These are phyloP conservation scores for Tremellales sp. DNA, from an alignment of 1,284 basidiomycete genomes.

Conservation along the genomic window DNA sequence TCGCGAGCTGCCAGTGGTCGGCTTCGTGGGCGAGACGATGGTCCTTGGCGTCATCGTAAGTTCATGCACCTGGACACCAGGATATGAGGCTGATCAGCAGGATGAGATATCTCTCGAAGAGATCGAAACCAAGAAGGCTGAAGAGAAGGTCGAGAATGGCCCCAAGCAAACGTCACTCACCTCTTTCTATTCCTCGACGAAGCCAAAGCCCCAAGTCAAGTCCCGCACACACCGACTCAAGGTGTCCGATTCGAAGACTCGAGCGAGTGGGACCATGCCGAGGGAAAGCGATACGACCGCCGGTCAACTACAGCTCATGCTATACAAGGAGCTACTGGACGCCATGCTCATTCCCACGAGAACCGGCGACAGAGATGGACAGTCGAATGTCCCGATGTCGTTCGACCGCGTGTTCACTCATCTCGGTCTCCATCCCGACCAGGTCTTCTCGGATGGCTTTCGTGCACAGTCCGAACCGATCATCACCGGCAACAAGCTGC, in stretches of 20 bases:
- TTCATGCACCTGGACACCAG: too few species aligned
- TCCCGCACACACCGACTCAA: constrained; percentile 50
- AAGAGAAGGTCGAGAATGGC: constrained; percentile 13
- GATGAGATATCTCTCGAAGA: constrained; percentile 54
- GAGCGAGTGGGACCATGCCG: constrained; percentile 57
- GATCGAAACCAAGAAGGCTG: neutral
- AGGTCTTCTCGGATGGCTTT: constrained; percentile 58
- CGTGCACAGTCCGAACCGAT: constrained; percentile 54
- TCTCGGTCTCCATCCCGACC: constrained; percentile 52
- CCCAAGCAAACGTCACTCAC: constrained; percentile 35
- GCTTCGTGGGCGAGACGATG: constrained; percentile 57
- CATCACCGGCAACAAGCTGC: constrained; percentile 39
- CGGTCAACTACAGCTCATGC: constrained; percentile 74
- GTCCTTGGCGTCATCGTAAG: constrained; percentile 65
- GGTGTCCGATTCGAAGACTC: constrained; percentile 73
- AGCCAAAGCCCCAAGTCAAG: constrained; percentile 4
- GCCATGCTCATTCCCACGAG: constrained; percentile 26
- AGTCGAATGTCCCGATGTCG: constrained; percentile 15
- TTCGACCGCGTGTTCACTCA: constrained; percentile 52
- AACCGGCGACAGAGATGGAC: neutral
- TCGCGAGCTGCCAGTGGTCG: constrained; percentile 69
- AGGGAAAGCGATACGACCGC: constrained; percentile 59
- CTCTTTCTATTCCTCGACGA: constrained; percentile 31
- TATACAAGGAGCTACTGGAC: constrained; percentile 70
- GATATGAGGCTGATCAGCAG: constrained; percentile 44